Evolutionary conservation across 139 green algal genomes (phyloP).

Genomic region (Marvania coccoides): DNA sequence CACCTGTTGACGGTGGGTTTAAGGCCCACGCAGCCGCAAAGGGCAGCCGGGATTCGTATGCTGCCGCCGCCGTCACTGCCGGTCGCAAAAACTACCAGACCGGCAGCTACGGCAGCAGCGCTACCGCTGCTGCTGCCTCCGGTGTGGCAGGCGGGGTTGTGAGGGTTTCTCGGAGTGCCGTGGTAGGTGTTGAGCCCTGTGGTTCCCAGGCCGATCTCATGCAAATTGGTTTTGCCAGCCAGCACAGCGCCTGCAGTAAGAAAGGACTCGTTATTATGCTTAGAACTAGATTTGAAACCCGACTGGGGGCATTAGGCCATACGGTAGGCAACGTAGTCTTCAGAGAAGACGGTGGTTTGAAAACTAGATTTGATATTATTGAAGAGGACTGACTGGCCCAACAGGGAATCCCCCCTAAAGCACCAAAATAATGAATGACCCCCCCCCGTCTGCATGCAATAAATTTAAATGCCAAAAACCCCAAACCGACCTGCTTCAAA

Average conservation of each 20-base stretch:
- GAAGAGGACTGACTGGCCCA: too few species aligned
- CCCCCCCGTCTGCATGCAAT: too few species aligned
- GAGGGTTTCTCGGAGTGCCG: conserved; percentile 57
- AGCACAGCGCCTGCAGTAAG: conserved; percentile 65
- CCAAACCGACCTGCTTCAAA: too few species aligned
- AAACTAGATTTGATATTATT: too few species aligned
- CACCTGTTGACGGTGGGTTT: conserved; percentile 63
- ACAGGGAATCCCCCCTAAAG: too few species aligned
- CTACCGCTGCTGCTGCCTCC: conserved; percentile 56
- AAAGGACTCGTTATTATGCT: too few species aligned
- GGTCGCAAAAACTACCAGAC: conserved; percentile 64
- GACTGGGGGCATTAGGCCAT: too few species aligned
- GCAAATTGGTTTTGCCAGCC: conserved; percentile 63
- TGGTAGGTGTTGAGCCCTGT: conserved; percentile 39
- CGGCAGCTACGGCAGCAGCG: conserved; percentile 58
- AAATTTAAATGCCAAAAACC: too few species aligned
- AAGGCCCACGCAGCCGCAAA: conserved; percentile 74
- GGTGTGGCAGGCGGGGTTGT: conserved; percentile 22
- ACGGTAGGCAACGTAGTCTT: too few species aligned
- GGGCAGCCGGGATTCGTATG: conserved; percentile 69
- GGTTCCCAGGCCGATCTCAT: conserved; percentile 57
- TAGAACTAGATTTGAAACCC: too few species aligned
- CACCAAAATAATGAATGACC: too few species aligned
- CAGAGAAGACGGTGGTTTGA: too few species aligned
- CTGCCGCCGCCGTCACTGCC: conserved; percentile 72